These are phyloP conservation scores for Phytophthora nicotianae DNA, from an alignment of 352 stramenopile species.

Conservation along the genomic window DNA sequence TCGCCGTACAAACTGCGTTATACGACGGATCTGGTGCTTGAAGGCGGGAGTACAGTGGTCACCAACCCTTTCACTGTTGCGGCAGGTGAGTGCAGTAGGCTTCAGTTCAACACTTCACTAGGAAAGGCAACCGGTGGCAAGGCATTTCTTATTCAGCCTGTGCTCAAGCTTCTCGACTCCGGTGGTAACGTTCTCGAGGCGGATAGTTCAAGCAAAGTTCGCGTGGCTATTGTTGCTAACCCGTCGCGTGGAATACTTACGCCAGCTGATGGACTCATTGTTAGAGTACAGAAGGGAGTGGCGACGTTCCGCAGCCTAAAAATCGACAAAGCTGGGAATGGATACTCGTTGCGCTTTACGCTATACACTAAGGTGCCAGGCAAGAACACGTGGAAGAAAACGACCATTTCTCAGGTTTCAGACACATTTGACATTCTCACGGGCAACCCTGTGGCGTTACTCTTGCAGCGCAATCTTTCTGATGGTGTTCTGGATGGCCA, in stretches of 20 bases:
- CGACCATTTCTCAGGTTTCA: constrained; percentile 61
- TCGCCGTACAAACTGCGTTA: constrained; percentile 82
- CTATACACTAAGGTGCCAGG: constrained; percentile 57
- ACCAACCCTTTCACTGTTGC: constrained; percentile 85
- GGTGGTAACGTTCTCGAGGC: constrained; percentile 70
- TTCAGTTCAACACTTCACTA: constrained; percentile 54
- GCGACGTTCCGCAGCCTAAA: constrained; percentile 75
- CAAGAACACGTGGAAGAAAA: constrained; percentile 50
- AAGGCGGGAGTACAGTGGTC: constrained; percentile 55
- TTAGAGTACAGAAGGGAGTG: constrained; percentile 51
- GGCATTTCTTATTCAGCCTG: constrained; percentile 75
- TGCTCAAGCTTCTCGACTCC: constrained; percentile 79
- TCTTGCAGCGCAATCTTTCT: constrained; percentile 56
- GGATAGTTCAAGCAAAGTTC: constrained; percentile 68
- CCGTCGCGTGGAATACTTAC: constrained; percentile 60
- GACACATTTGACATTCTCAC: constrained; percentile 63
- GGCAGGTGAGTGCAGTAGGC: constrained; percentile 49
- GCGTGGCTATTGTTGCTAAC: constrained; percentile 74
- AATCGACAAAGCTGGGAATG: constrained; percentile 75
- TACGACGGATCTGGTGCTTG: constrained; percentile 58
- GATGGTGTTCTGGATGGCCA: constrained; percentile 80
- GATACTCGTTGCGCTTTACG: constrained; percentile 76
- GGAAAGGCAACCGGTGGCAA: constrained; percentile 59
- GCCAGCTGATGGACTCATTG: constrained; percentile 46
- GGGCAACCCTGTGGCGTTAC: constrained; percentile 52